Base-by-base conservation (phyloP, 495 filamentous ascomycete species). In the Eremomyces bilateralis region DNA sequence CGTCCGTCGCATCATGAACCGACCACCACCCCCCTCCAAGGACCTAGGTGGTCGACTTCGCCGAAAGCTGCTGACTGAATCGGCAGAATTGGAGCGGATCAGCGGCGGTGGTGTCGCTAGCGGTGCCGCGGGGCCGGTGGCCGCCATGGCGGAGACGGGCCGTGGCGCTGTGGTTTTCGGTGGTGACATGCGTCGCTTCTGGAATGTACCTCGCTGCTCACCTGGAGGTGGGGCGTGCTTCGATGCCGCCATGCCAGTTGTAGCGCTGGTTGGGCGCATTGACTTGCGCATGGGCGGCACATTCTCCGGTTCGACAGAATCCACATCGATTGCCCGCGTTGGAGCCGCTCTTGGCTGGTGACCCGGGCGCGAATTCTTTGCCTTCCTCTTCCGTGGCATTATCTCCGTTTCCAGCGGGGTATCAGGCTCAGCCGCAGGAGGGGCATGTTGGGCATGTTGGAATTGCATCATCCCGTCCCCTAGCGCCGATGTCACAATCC, bases 51-150 rank as follows among this genome's bases (percentile, higher is more conserved):
- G 45, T 21, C 54, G 50, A 19, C 54, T 45, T 38, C 63, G 62
- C 39, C 59, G 64, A 57, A 75, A 76, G 44, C 67, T 71, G 46
- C 68, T 74, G 10, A 45, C 53, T 4, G 64, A 66, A 4, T 65
- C 69, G 41, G 71, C 45, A 11, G 55, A 59, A 34, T 57, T 69
- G 36, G 67, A 73, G 33, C 63, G 69, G 44, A 65, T 64, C 24
- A 13, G 24, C 8, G 8, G 24, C 8, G n/a, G n/a, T n/a, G n/a
- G n/a, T n/a, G n/a, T n/a, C n/a, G n/a, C n/a, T n/a, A 28, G 24
- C 8, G 24, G 8, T 8, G 24, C 8, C 8, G 24, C 24, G 24
- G 8, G 8, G 24, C 24, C 24, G 24, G 13, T 8, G 8, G 24
- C 24, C 24, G 24, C 24, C 24, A 28, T 28, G 24, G 24, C 24